A percentile compares a stretch with the other conserved stretches of the same genome.
phyloP scores from a whole-genome alignment of 2,329 filamentous ascomycete species.

The Penicillium carneum region DNA sequence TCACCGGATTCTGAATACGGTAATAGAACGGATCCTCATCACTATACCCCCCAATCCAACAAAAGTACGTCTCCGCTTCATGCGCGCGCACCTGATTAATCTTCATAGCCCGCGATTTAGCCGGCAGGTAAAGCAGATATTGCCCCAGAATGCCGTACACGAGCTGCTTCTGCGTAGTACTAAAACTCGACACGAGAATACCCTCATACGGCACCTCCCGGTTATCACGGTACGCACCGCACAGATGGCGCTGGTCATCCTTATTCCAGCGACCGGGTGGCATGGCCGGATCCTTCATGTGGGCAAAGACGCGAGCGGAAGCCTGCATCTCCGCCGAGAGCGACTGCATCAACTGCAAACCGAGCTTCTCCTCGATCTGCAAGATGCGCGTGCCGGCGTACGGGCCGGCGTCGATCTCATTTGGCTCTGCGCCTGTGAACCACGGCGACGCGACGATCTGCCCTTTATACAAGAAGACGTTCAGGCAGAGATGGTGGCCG shows the following conservation, averaged over 20 bases:
- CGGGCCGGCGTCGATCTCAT: constrained; percentile 71
- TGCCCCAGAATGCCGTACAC: constrained; percentile 68
- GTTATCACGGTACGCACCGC: constrained; percentile 81
- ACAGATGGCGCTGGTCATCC: constrained; percentile 79
- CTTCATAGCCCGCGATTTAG: constrained; percentile 60
- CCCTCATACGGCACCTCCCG: constrained; percentile 78
- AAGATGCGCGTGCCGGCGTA: constrained; percentile 71
- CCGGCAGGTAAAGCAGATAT: constrained; percentile 73
- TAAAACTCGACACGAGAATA: constrained; percentile 59
- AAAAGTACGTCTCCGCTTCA: constrained; percentile 77
- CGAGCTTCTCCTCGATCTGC: constrained; percentile 68
- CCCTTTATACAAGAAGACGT: constrained; percentile 69
- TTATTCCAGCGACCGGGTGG: constrained; percentile 72
- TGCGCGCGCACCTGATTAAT: constrained; percentile 63
- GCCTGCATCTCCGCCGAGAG: constrained; percentile 58
- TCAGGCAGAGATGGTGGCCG: constrained; percentile 79
- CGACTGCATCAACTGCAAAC: constrained; percentile 73
- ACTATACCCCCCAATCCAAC: constrained; percentile 74
- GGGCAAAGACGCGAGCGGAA: constrained; percentile 64
- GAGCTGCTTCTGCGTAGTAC: constrained; percentile 58
- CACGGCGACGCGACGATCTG: constrained; percentile 76
- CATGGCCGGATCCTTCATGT: constrained; percentile 71
- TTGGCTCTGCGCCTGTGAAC: constrained; percentile 82
- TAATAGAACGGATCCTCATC: constrained; percentile 78
- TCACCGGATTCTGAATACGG: constrained; percentile 76